Percentiles rank a stretch among this genome's conserved stretches.
Evolutionary conservation across 2,329 filamentous ascomycete genomes (phyloP).

Genomic region (Bipolaris oryzae): DNA sequence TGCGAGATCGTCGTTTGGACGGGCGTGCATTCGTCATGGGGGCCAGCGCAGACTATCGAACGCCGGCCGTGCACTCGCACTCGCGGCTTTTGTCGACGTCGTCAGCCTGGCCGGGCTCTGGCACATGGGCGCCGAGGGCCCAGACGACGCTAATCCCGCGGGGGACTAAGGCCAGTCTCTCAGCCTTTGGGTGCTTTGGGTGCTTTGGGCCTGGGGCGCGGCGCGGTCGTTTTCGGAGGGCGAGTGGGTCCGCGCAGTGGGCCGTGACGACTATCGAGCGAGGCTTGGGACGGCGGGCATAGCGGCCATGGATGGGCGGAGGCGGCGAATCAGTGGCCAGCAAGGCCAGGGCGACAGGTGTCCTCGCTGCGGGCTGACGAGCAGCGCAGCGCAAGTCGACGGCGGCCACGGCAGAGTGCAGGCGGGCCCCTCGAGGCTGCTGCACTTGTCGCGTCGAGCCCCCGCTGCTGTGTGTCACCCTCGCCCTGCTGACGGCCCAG

Average conservation of each 20-base stretch:
- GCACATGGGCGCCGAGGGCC: constrained; percentile 10
- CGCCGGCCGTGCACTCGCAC: constrained; percentile 40
- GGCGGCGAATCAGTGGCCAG: neutral
- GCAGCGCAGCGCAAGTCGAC: constrained; percentile 3
- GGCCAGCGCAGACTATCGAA: constrained; percentile 44
- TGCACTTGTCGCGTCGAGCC: constrained; percentile 39
- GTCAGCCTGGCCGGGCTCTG: constrained; percentile 38
- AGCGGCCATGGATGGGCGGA: constrained; percentile 5
- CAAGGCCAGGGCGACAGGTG: constrained; percentile 14
- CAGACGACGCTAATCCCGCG: constrained; percentile 25
- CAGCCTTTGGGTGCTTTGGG: constrained; percentile 35
- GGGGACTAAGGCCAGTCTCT: constrained; percentile 21
- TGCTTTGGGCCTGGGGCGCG: constrained; percentile 38
- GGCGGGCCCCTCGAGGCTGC: constrained; percentile 32
- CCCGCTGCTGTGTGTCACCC: constrained; percentile 33
- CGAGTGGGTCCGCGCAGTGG: constrained; percentile 11
- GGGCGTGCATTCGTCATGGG: constrained; percentile 43
- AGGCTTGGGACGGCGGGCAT: constrained; percentile 2
- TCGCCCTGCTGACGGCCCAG: constrained; percentile 17
- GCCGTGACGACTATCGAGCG: constrained; percentile 1
- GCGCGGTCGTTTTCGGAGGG: constrained; percentile 29
- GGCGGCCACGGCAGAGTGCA: constrained; percentile 13
- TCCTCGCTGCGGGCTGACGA: constrained; percentile 31
- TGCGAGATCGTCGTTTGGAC: constrained; percentile 40
- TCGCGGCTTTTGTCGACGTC: constrained; percentile 37